phyloP scores from a whole-genome alignment of 257 asterid genomes.

The Jaltomata sinuosa region DNA sequence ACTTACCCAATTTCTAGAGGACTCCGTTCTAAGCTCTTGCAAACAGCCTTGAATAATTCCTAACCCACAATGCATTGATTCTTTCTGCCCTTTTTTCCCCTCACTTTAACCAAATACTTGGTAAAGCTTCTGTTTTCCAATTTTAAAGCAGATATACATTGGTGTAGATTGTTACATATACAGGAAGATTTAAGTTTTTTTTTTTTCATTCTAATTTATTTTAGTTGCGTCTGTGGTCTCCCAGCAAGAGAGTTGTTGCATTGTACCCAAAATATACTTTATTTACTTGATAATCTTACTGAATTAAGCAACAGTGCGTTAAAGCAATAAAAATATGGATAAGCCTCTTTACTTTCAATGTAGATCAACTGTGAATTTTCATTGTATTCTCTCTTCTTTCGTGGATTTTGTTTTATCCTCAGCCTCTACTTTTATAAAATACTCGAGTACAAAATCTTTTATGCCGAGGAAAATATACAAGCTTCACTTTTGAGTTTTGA shows the following conservation, averaged over 20 bases:
- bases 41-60: conserved; percentile 29
- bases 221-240: background rate
- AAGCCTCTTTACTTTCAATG: too few species aligned
- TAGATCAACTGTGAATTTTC: too few species aligned
- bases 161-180: background rate
- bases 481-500: too few species aligned
- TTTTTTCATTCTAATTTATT: background rate
- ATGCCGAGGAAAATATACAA: too few species aligned
- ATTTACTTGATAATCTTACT: background rate
- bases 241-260: background rate
- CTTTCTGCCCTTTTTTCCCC: background rate
- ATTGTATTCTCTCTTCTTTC: too few species aligned
- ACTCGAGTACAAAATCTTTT: too few species aligned
- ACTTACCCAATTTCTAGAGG: conserved; percentile 72
- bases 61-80: conserved; percentile 1
- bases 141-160: background rate
- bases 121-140: background rate
- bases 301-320: background rate
- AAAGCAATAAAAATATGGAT: too few species aligned
- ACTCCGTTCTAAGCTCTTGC: conserved; percentile 55
- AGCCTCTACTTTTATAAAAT: too few species aligned
- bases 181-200: background rate
- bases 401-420: too few species aligned
- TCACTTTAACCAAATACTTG: background rate
- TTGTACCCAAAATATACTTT: background rate